Evolutionary conservation across 192 early-diverging fungal species (phyloP).

Genomic region (Gigaspora rosea): DNA sequence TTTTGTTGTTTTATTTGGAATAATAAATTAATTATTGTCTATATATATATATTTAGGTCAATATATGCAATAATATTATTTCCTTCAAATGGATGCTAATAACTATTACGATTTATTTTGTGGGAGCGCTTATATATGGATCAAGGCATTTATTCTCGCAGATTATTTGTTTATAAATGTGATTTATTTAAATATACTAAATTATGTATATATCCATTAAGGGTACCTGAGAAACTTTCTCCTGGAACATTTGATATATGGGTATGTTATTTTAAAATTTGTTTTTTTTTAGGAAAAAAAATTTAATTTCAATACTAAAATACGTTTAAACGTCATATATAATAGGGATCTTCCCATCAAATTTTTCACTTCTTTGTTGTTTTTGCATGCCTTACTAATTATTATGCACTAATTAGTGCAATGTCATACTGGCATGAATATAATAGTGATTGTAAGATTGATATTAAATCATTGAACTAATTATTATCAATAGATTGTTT

Average conservation of each 20-base stretch:
- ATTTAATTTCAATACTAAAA: too few species aligned
- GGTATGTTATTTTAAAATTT: too few species aligned
- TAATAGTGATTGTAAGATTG: too few species aligned
- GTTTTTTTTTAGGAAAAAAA: too few species aligned
- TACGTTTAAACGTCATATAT: too few species aligned
- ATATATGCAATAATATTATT: conserved; percentile 51
- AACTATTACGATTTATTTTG: conserved; percentile 76
- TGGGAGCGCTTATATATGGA: conserved; percentile 90
- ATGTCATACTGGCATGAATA: too few species aligned
- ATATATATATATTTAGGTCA: conserved; percentile 20
- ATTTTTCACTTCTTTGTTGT: too few species aligned
- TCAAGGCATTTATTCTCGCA: conserved; percentile 25
- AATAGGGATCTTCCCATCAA: too few species aligned
- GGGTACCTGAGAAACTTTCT: conserved; percentile 78
- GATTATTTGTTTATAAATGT: neutral
- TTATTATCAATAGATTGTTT: too few species aligned
- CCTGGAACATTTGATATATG: conserved; percentile 73
- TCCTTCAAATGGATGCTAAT: conserved; percentile 61
- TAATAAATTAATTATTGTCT: neutral
- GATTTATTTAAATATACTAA: neutral
- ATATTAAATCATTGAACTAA: too few species aligned
- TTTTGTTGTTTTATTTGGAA: neutral
- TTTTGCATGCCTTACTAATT: too few species aligned
- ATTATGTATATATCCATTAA: neutral
- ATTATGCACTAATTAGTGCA: too few species aligned